A percentile compares a stretch with the other conserved stretches of the same genome.
These are phyloP conservation scores for Pneumocystis carinii DNA, from an alignment of 1,139 yeast genomes.

Conservation along the genomic window DNA sequence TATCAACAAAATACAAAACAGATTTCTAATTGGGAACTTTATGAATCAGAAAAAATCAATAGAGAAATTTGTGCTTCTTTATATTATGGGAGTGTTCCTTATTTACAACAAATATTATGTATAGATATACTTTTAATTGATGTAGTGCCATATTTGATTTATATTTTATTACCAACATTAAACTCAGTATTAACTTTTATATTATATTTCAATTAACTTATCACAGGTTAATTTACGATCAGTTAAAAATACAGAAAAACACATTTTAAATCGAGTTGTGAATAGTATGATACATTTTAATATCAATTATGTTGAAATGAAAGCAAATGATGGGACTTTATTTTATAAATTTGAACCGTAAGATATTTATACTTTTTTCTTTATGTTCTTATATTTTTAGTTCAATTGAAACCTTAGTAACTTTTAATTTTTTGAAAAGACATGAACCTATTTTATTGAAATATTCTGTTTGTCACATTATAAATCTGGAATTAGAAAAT, in stretches of 20 bases:
- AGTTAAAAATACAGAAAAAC: conserved; percentile 16
- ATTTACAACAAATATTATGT: conserved; percentile 17
- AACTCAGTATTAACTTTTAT: conserved; percentile 11
- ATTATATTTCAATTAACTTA: neutral
- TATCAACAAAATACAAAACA: neutral
- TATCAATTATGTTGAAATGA: conserved; percentile 19
- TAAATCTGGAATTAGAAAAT: conserved; percentile 16
- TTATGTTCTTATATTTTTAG: neutral
- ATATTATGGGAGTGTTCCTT: conserved; percentile 13
- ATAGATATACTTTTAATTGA: conserved; percentile 18
- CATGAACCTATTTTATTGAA: conserved; percentile 10
- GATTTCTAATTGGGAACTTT: conserved; percentile 16
- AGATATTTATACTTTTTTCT: neutral
- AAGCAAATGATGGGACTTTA: conserved; percentile 21
- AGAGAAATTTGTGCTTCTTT: conserved; percentile 19
- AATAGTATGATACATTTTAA: conserved; percentile 19
- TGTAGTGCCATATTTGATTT: conserved; percentile 21
- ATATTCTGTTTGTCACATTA: conserved; percentile 20
- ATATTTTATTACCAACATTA: conserved; percentile 20
- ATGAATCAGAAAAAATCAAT: conserved; percentile 14
- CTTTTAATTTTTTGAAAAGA: neutral
- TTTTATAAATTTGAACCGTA: conserved; percentile 23
- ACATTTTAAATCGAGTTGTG: conserved; percentile 17
- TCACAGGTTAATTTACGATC: conserved; percentile 12
- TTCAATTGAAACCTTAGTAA: conserved; percentile 1